A percentile compares a stretch with the other conserved stretches of the same genome.
These are phyloP conservation scores for Pythium volutum DNA, from an alignment of 352 stramenopile species.

Conservation along the genomic window DNA sequence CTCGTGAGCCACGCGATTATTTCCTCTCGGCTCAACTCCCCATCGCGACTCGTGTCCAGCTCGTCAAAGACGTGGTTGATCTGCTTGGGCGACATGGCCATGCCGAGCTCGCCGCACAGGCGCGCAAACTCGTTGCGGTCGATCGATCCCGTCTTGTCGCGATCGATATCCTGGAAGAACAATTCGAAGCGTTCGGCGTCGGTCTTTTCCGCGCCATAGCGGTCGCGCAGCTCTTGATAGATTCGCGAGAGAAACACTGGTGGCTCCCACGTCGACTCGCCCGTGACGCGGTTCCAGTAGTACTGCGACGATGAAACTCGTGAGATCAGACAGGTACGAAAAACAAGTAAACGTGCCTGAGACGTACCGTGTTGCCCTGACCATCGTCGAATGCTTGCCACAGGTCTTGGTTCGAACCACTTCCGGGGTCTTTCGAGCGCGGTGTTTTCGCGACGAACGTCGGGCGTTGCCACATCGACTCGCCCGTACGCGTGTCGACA, in stretches of 20 bases:
- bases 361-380: conserved; percentile 53
- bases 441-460: conserved; percentile 18
- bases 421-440: conserved; percentile 21
- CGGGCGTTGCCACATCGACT: conserved; percentile 54
- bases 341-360: background rate
- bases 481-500: conserved; percentile 60
- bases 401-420: conserved; percentile 20
- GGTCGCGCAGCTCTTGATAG: conserved; percentile 46
- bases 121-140: conserved; percentile 62
- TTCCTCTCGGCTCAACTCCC: conserved; percentile 55
- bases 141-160: conserved; percentile 53
- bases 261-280: conserved; percentile 62
- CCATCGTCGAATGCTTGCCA: conserved; percentile 64
- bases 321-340: background rate
- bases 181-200: conserved; percentile 62
- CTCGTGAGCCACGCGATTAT: conserved; percentile 54
- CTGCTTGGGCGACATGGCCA: conserved; percentile 56
- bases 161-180: conserved; percentile 65
- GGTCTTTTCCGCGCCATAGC: conserved; percentile 46
- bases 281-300: conserved; percentile 67
- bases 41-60: conserved; percentile 59
- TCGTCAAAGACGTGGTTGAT: conserved; percentile 55
- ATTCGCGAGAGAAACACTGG: conserved; percentile 51
- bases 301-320: conserved; percentile 33
- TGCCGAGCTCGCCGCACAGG: conserved; percentile 62